Base-by-base conservation (phyloP, 345 rosid species). In the Lenwebbia sp. region DNA sequence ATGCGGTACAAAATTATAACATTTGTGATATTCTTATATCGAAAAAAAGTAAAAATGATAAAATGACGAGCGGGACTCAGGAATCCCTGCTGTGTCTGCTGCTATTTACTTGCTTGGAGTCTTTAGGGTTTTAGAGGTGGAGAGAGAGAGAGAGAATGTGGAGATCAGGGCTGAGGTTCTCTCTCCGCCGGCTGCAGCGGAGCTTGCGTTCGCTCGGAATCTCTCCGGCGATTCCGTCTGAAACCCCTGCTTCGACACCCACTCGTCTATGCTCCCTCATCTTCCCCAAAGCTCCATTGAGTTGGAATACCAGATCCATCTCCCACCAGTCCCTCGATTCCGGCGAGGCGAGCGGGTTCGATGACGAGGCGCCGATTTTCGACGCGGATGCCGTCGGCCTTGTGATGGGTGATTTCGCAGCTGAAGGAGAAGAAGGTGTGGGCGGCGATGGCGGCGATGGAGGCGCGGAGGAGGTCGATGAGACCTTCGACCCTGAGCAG, bases 401-500 rank as follows among this genome's bases (percentile, higher is more conserved):
- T 23, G 2, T 13, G 85, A 17, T 41, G 76, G 76, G 23, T 22
- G 26, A 13, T 17, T 47, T 70, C 12, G 49, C 52, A 10, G 83
- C 33, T 0, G 86, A 76, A 22, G 83, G 37, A 33, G 57, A 25
- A 14, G 86, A 84, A 51, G 74, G 10, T 0, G 41, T 50, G 23
- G 82, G 3, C 25, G 82, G 11, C 86, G 41, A 7, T 5, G 41
- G 3, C 2, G 56, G 19, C 44, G 56, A 13, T 13, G 75, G 17
- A 44, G 83, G 41, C 37, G 19, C 83, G 17, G 85, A 51, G 21
- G 82, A 70, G 76, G 93, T 87, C 40, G 87, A 85, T 87, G 92
- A 92, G 88, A 88, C 10, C 51, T 10, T 92, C 85, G 91, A 91
- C 81, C 47, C 19, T 28, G 93, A 94, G 60, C 92, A 92, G 88